Conservation (phyloP, 352 stramenopile species). For the Pythium rishiriense region DNA sequence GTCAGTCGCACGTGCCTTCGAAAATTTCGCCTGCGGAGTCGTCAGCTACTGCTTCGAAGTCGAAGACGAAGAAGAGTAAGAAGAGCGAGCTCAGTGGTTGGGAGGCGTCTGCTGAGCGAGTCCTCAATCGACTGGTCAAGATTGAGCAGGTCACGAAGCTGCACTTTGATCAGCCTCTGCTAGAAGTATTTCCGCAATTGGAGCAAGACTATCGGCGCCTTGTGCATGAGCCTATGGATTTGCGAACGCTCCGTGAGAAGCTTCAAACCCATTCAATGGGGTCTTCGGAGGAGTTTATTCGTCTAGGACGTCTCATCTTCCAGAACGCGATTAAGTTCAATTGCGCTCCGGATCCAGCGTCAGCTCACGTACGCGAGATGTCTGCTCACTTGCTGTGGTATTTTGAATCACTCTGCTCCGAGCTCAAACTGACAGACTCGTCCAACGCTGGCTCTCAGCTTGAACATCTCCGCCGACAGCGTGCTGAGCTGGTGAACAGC, state of each 20-base stretch:
- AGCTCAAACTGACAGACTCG: slow-evolving; percentile 43
- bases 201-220: slow-evolving; percentile 58
- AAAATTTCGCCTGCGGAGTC: slow-evolving; percentile 40
- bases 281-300: slow-evolving; percentile 51
- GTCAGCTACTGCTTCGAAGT: slow-evolving; percentile 25
- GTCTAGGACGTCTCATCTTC: slow-evolving; percentile 77
- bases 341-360: slow-evolving; percentile 65
- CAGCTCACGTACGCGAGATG: slow-evolving; percentile 80
- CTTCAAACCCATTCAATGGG: slow-evolving; percentile 56
- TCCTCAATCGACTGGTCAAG: slow-evolving; percentile 70
- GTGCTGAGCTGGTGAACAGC: slow-evolving; percentile 47
- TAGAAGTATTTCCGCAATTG: slow-evolving; percentile 78
- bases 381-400: slow-evolving; percentile 80
- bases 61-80: slow-evolving; percentile 75
- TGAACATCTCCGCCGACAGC: slow-evolving; percentile 50
- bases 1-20: slow-evolving; percentile 17
- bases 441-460: slow-evolving; percentile 31
- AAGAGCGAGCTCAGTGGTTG: slow-evolving; percentile 75
- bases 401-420: slow-evolving; percentile 80
- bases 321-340: slow-evolving; percentile 87
- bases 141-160: slow-evolving; percentile 82
- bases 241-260: slow-evolving; percentile 70
- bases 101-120: slow-evolving; percentile 66
- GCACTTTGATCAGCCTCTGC: slow-evolving; percentile 75
- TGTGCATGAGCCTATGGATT: slow-evolving; percentile 80